Evolutionary conservation across 257 asterid species (phyloP), one percentile per base, ranked within the genome.

Genomic region (Solanum neorickii): DNA sequence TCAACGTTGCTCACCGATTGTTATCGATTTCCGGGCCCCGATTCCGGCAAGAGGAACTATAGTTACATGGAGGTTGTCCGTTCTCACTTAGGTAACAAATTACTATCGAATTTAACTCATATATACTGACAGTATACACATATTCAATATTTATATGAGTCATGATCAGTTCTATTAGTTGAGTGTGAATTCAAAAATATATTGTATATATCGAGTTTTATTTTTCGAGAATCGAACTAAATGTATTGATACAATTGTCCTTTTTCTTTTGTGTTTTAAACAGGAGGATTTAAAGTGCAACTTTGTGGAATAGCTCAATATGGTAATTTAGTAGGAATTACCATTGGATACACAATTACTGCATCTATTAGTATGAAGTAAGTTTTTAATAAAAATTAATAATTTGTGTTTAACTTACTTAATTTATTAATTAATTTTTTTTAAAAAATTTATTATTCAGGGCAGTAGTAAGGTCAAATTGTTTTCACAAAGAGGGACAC

Each of bases 291-390:
- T 23, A 87, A 87, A 65, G 89, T 87, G 42, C 74, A 87, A 80
- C 41, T 82, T 0, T 82, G 89, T 87, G 89, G 89, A 47, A 47
- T 87, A 42, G 39, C 84, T 18, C 89, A 87, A 37, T 87, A 87
- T 47, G 25, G 76, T 47, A 87, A 87, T 33, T 25, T 87, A 4
- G 86, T 82, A 6, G 89, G 89, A 68, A 49, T 87, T 46, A 70
- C 86, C 10, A 82, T 87, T 47, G 89, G 89, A 21, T 87, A 87
- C 80, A 82, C 89, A 20, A 88, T 91, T 77, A 89, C 93, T 11
- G 52, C 93, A 27, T 70, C 93, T 4, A 86, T 91, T 3, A 90
- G 93, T 74, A 91, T 91, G 93, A 89, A 89, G 90, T 88, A 86
- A 85, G 90, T 84, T 7, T 42, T 44, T 7, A 0, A 2, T 42